Base-by-base conservation (phyloP, 768 basidiomycete species). In the Serendipita sp. region DNA sequence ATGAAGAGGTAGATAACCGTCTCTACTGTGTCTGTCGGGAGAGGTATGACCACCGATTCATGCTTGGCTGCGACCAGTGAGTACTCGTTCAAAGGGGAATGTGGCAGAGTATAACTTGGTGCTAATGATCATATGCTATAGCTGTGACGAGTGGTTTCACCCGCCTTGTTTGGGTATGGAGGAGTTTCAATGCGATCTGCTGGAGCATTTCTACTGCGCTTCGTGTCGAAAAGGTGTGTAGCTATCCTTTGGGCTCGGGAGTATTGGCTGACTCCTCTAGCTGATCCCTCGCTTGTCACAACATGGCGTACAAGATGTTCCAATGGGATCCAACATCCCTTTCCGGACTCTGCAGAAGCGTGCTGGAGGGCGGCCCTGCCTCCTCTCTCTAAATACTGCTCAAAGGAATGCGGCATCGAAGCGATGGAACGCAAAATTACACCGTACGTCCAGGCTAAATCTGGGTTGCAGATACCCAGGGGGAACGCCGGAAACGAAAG, bases 141-240 rank as follows among this genome's bases (percentile, higher is more conserved):
- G 91, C 33, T 95, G 92, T 73, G 92, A 94, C 69, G 88, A 93
- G 66, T 96, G 92, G 92, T 95, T 91, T 72, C 92, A 96, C 71
- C 87, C 88, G 0, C 79, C 83, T 55, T 96, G 92, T 69, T 84
- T 94, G 31, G 76, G 81, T 45, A 87, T 94, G 80, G 81, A 83
- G 29, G 91, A 94, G 66, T 76, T 83, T 4, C 83, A 86, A 68
- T 82, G 91, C 40, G 89, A 93, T 68, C 82, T 96, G 15, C 87
- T 96, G 37, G 93, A 95, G 75, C 87, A 88, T 72, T 95, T 95
- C 73, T 83, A 91, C 62, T 96, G 92, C 73, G 91, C 91, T 0
- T 76, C 78, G 3, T 95, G 92, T 71, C 75, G 85, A 23, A 76
- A 80, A 64, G 83, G 92, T 94, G 67, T 6, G 8, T 18, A 13